A percentile compares a stretch with the other conserved stretches of the same genome.
phyloP scores from a whole-genome alignment of 352 stramenopile genomes.

The Pythium plurisporium region DNA sequence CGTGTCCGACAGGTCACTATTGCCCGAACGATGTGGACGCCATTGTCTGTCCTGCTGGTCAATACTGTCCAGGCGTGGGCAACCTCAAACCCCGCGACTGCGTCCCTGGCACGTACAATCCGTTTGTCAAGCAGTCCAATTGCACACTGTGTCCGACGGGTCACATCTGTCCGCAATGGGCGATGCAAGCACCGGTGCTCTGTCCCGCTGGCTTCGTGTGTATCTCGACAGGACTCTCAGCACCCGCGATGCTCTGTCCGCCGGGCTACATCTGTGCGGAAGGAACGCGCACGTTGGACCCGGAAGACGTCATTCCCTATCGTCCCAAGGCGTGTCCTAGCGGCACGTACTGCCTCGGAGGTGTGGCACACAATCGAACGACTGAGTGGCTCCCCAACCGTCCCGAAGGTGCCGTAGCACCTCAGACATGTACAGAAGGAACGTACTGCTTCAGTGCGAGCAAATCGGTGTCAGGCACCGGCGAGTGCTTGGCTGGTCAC shows the following conservation, averaged over 20 bases:
- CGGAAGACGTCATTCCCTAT: conserved; percentile 64
- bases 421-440: conserved; percentile 94
- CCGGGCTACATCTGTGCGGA: conserved; percentile 92
- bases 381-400: conserved; percentile 89
- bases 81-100: conserved; percentile 92
- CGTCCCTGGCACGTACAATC: conserved; percentile 93
- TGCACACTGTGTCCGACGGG: conserved; percentile 95
- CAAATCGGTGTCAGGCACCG: conserved; percentile 69
- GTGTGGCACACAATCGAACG: conserved; percentile 90
- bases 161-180: conserved; percentile 90
- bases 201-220: conserved; percentile 97
- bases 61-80: conserved; percentile 93
- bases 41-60: conserved; percentile 88
- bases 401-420: conserved; percentile 76
- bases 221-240: conserved; percentile 86
- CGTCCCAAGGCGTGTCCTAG: conserved; percentile 85
- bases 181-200: conserved; percentile 56
- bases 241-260: conserved; percentile 90
- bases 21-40: conserved; percentile 89
- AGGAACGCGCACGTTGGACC: conserved; percentile 91
- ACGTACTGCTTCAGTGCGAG: conserved; percentile 91
- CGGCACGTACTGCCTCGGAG: conserved; percentile 95
- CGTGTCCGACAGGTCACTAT: conserved; percentile 95
- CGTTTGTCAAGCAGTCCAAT: conserved; percentile 70
- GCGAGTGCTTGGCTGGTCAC: conserved; percentile 91